phyloP scores from a whole-genome alignment of 116 monocot genomes.

The Posidonia oceanica region DNA sequence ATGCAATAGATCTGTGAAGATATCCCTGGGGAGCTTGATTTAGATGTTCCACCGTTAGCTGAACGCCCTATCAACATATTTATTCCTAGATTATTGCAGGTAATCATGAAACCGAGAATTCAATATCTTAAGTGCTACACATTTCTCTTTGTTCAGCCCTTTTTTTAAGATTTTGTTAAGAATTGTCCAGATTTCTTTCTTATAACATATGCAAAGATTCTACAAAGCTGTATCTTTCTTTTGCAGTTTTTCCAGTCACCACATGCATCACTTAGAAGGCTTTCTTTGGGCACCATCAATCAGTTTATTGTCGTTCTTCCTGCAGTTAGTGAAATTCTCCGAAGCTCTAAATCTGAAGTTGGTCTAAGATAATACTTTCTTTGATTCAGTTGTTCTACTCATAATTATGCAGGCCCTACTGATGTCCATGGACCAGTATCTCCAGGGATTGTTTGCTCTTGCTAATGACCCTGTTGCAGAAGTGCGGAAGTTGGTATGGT shows the following conservation, averaged over 20 bases:
- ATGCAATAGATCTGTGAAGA: conserved; percentile 79
- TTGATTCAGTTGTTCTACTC: background rate
- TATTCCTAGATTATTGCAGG: conserved; percentile 89
- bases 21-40: conserved; percentile 77
- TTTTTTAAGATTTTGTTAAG: too few species aligned
- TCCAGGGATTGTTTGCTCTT: conserved; percentile 91
- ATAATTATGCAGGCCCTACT: conserved; percentile 63
- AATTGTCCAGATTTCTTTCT: background rate
- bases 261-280: conserved; percentile 67
- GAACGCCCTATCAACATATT: conserved; percentile 91
- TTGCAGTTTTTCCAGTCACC: conserved; percentile 86
- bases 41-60: conserved; percentile 76
- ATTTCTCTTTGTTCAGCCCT: background rate
- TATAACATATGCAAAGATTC: background rate
- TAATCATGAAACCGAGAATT: conserved; percentile 9
- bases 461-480: conserved; percentile 68
- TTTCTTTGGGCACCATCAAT: conserved; percentile 80
- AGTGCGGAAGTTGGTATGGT: conserved; percentile 77
- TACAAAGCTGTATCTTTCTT: conserved; percentile 2
- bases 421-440: conserved; percentile 83
- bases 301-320: conserved; percentile 93
- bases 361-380: background rate
- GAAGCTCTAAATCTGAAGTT: conserved; percentile 1
- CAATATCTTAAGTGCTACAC: background rate
- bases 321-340: conserved; percentile 36